Evolutionary conservation across 2,329 filamentous ascomycete genomes (phyloP).

Genomic region (Sarocladium oryzae): DNA sequence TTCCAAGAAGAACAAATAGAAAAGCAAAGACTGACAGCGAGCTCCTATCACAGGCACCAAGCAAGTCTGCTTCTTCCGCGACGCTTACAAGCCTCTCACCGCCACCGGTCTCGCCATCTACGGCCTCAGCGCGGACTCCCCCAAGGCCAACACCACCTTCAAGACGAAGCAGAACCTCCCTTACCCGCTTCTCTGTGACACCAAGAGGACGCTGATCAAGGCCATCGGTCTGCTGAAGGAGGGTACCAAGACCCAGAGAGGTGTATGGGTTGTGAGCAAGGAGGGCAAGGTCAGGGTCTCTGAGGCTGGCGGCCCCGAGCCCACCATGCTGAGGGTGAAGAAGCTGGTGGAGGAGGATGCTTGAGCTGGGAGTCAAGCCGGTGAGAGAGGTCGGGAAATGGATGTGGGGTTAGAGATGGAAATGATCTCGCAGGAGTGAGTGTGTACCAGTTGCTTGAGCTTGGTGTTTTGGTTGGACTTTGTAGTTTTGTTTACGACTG

Average conservation of each 20-base stretch:
- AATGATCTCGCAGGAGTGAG: too few relatives aligned
- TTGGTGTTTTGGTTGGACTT: neutral
- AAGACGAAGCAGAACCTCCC: conserved; percentile 84
- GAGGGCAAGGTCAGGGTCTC: conserved; percentile 70
- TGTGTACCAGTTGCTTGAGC: neutral
- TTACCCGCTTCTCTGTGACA: conserved; percentile 84
- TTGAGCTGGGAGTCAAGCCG: neutral
- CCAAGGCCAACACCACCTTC: conserved; percentile 90
- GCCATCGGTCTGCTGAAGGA: conserved; percentile 88
- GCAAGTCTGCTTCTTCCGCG: conserved; percentile 90
- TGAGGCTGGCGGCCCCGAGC: conserved; percentile 68
- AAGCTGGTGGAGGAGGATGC: conserved; percentile 51
- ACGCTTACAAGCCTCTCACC: conserved; percentile 70
- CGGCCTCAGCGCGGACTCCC: conserved; percentile 79
- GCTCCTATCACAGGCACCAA: conserved; percentile 64
- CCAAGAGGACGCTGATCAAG: conserved; percentile 63
- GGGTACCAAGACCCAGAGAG: conserved; percentile 66
- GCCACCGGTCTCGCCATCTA: conserved; percentile 78
- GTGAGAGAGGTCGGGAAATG: neutral
- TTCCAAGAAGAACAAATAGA: neutral
- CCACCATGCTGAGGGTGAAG: conserved; percentile 71
- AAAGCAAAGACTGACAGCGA: neutral
- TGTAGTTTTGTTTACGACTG: too few relatives aligned
- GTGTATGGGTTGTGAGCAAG: conserved; percentile 84
- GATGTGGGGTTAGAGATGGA: too few relatives aligned